Evolutionary conservation across 805 yeast species (phyloP).

Genomic region (Metschnikowia kunwiensis): DNA sequence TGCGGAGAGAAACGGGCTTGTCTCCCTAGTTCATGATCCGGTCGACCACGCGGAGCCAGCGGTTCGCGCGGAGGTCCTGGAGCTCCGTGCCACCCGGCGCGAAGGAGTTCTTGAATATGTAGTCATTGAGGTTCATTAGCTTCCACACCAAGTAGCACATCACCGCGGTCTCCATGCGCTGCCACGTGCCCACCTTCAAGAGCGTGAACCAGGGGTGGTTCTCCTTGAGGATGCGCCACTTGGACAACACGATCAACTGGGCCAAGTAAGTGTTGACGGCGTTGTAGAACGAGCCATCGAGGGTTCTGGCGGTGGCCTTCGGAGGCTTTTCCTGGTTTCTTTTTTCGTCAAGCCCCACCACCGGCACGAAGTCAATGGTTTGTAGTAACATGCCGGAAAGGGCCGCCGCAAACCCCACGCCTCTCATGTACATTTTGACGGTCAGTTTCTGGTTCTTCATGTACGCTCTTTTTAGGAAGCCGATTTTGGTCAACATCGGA

Average conservation of each 20-base stretch:
- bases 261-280: slow-evolving; percentile 32
- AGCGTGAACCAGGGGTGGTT: slow-evolving; percentile 33
- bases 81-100: slow-evolving; percentile 9
- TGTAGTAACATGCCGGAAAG: slow-evolving; percentile 23
- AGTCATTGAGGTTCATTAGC: slow-evolving; percentile 38
- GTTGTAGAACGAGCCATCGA: slow-evolving; percentile 27
- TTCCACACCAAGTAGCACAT: slow-evolving; percentile 38
- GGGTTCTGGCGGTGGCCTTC: slow-evolving; percentile 18
- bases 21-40: slow-evolving; percentile 14
- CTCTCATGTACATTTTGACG: slow-evolving; percentile 34
- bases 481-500: slow-evolving; percentile 23
- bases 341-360: neutral
- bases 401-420: slow-evolving; percentile 35
- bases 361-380: neutral
- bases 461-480: slow-evolving; percentile 12
- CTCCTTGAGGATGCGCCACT: slow-evolving; percentile 42
- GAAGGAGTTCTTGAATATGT: slow-evolving; percentile 21
- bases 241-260: slow-evolving; percentile 34
- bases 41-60: slow-evolving; percentile 16
- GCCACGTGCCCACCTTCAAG: slow-evolving; percentile 30
- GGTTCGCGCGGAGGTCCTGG: slow-evolving; percentile 11
- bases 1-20: too few species aligned
- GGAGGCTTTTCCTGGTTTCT: neutral
- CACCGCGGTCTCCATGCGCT: slow-evolving; percentile 28
- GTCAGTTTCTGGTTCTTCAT: slow-evolving; percentile 23